phyloP scores from a whole-genome alignment of 305 asterid species.

The Solanum hybrid region DNA sequence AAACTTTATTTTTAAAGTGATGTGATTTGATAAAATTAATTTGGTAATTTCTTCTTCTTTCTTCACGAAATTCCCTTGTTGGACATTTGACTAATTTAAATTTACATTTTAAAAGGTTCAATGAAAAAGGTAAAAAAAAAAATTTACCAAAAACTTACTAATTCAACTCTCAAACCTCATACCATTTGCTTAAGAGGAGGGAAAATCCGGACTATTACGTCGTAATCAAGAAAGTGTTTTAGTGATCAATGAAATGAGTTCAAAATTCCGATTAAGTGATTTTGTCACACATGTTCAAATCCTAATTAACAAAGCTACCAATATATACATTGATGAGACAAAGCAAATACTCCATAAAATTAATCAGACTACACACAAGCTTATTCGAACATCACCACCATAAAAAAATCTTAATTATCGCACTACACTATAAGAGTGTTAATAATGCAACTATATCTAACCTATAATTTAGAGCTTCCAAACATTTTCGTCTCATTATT shows the following conservation, averaged over 20 bases:
- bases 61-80: background rate
- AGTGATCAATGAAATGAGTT: background rate
- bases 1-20: background rate
- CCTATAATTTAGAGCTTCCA: background rate
- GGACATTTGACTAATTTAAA: background rate
- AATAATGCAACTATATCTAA: background rate
- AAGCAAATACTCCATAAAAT: background rate
- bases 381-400: background rate
- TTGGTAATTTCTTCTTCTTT: background rate
- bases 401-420: background rate
- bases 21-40: background rate
- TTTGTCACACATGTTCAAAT: background rate
- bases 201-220: background rate
- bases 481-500: background rate
- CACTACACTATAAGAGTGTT: background rate
- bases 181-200: background rate
- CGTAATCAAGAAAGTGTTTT: background rate
- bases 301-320: background rate
- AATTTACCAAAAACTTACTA: background rate
- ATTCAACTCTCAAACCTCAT: background rate
- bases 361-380: fast-evolving
- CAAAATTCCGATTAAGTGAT: fast-evolving
- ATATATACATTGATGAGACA: background rate
- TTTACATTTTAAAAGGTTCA: background rate
- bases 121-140: background rate